A percentile compares a stretch with the other conserved stretches of the same genome.
These are phyloP conservation scores for Schoenoplectus tabernaemontani DNA, from an alignment of 202 grass and related monocot species.

Conservation along the genomic window DNA sequence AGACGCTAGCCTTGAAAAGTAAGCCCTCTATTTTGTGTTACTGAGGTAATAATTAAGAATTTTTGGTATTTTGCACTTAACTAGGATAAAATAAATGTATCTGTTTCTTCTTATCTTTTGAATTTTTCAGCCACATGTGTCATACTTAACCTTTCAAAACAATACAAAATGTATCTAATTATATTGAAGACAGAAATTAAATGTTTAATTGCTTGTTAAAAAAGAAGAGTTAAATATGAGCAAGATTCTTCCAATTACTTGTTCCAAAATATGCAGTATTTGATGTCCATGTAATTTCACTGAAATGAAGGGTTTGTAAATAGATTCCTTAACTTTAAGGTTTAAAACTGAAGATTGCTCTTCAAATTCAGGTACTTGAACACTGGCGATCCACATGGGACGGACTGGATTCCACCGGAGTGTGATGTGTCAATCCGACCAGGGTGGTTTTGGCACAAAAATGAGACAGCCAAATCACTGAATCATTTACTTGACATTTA, in stretches of 20 bases:
- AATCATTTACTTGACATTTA: conserved; percentile 58
- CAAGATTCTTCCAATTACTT: neutral
- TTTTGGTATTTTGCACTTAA: neutral
- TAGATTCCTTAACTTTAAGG: neutral
- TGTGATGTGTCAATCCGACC: conserved; percentile 88
- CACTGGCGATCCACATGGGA: conserved; percentile 52
- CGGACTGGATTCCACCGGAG: conserved; percentile 84
- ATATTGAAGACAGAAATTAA: neutral
- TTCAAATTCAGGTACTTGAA: conserved; percentile 56
- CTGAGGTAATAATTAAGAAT: neutral
- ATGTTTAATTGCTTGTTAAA: neutral
- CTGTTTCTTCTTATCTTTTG: too few species aligned
- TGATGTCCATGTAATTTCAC: neutral
- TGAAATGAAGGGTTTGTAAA: neutral
- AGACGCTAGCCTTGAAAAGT: conserved; percentile 53
- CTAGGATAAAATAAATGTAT: neutral
- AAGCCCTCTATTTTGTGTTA: neutral
- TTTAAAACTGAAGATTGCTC: neutral
- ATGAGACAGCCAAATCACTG: conserved; percentile 77
- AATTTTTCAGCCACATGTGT: neutral
- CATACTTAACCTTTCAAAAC: neutral
- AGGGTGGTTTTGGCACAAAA: conserved; percentile 95
- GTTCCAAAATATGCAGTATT: neutral
- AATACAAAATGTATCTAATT: neutral
- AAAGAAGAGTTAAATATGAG: neutral